Base-by-base conservation (phyloP, 768 basidiomycete species). In the Brasilioporus rufonigricans region DNA sequence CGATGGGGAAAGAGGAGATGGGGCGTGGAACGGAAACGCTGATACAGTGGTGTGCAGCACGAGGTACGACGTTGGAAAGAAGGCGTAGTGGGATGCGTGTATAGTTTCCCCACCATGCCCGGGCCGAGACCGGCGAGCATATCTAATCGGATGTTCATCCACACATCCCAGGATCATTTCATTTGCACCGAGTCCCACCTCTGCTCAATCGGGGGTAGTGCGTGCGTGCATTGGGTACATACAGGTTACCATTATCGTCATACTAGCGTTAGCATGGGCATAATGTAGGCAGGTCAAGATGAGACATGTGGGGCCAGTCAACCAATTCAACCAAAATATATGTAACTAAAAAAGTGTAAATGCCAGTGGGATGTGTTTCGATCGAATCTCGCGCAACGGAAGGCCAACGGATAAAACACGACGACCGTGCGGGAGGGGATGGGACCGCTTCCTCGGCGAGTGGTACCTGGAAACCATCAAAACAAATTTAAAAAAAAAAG, bases 401-500 rank as follows among this genome's bases (percentile, higher is more conserved):
- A 38, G 27, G 50, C 7, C 21, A 13, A 54, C 16, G 16, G 24
- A 52, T 16, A 55, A 44, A 44, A 50, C 58, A 39, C 13, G 50
- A 39, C n/a, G 23, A 23, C 51, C 12, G 23, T 35, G 24, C 23
- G 10, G 29, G 18, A 32, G 18, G 29, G 32, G 23, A 10, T 23
- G 27, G 39, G 26, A 31, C 8, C 6, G 26, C 56, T 63, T 57
- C 52, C 33, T 39, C 45, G 39, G 47, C 33, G 29, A 27, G 39
- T 33, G 9, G 59, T 61, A 44, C 57, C 55, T 67, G 65, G 57
- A 64, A 45, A 59, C 58, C 56, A 62, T 65, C 56, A 21, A 59
- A 60, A 61, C 54, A 41, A 10, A 29, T 36, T 26, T 5, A 8
- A 39, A 46, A 46, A 50, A 52, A 35, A 47, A n/a, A n/a, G n/a